phyloP scores from a whole-genome alignment of 1,139 yeast genomes.

The Yamadazyma spencermartinsiae region DNA sequence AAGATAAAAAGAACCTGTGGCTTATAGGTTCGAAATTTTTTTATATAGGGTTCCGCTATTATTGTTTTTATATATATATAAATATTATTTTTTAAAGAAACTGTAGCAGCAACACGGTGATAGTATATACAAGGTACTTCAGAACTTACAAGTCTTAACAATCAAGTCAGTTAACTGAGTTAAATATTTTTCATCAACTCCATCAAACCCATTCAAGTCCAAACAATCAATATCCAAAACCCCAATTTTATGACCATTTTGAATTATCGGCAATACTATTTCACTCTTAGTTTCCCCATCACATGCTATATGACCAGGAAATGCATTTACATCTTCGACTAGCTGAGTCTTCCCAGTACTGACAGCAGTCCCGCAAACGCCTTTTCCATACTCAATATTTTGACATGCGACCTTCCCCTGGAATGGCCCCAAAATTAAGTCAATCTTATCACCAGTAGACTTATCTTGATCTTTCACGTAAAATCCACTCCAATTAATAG shows the following conservation, averaged over 20 bases:
- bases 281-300: conserved; percentile 94
- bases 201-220: conserved; percentile 62
- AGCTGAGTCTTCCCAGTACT: conserved; percentile 56
- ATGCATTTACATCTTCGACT: conserved; percentile 72
- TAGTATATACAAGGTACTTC: not conserved
- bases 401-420: conserved; percentile 98
- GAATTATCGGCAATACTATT: conserved; percentile 79
- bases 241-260: conserved; percentile 53
- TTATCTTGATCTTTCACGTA: conserved; percentile 45
- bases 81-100: not conserved
- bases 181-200: conserved; percentile 56
- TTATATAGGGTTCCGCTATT: conserved; percentile 3
- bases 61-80: conserved; percentile 2
- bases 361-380: conserved; percentile 93
- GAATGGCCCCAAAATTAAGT: conserved; percentile 83
- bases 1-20: not conserved
- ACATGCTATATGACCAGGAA: conserved; percentile 95
- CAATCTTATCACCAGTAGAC: conserved; percentile 16
- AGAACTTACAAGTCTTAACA: conserved; percentile 45
- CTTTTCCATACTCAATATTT: conserved; percentile 69
- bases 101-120: not conserved
- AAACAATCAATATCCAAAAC: conserved; percentile 88
- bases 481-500: conserved; percentile 93
- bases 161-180: conserved; percentile 59
- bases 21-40: not conserved